These are phyloP conservation scores for Botrytis deweyae DNA, from an alignment of 2,329 filamentous ascomycete species.

Conservation along the genomic window DNA sequence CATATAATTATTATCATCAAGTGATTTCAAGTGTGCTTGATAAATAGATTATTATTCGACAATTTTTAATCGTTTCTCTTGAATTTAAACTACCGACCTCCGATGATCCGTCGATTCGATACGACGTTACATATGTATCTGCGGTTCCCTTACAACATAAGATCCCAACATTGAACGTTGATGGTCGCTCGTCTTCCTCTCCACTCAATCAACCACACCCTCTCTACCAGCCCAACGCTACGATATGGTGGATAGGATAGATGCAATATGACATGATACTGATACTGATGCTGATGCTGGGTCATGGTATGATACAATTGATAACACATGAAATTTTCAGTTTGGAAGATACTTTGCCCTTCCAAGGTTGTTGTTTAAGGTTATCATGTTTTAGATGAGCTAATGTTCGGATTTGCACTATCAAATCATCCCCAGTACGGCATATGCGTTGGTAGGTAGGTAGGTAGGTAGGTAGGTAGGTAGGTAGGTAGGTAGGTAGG, in stretches of 20 bases:
- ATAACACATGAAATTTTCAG: not conserved
- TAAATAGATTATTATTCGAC: not conserved
- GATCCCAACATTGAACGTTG: not conserved
- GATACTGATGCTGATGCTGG: not conserved
- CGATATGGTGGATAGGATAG: slow-evolving; percentile 1
- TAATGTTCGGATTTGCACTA: not conserved
- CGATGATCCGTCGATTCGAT: slow-evolving; percentile 7
- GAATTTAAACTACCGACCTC: not conserved
- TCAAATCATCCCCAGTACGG: not conserved
- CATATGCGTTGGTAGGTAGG: not conserved
- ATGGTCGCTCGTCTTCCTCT: not conserved
- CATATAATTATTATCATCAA: not conserved
- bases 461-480: not conserved
- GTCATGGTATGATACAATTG: not conserved
- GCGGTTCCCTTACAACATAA: not conserved
- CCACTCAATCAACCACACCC: not conserved
- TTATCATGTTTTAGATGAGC: slow-evolving; percentile 3
- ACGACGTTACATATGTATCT: slow-evolving; percentile 22
- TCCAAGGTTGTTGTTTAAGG: not conserved
- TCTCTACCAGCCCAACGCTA: not conserved
- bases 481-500: not conserved
- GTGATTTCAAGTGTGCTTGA: not conserved
- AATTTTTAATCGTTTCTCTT: not conserved
- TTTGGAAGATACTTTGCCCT: not conserved
- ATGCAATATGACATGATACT: not conserved